A percentile compares a stretch with the other conserved stretches of the same genome.
Evolutionary conservation across 2,329 filamentous ascomycete genomes (phyloP).

Genomic region (Rhynchosporium agropyri): DNA sequence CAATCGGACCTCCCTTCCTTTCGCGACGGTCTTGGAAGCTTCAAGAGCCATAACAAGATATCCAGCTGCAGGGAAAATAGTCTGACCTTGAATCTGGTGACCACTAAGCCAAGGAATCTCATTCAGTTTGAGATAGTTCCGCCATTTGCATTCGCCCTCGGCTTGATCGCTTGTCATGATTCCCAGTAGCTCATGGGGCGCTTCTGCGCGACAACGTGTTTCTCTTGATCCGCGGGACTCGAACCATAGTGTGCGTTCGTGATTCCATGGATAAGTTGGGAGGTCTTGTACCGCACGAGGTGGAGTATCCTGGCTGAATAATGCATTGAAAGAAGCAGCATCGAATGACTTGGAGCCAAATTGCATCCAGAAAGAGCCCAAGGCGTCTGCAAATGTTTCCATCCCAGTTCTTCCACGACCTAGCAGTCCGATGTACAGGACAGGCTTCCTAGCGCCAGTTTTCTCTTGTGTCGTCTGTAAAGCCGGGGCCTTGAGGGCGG

Average conservation of each 20-base stretch:
- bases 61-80: constrained; percentile 50
- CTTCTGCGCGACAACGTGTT: constrained; percentile 4
- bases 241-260: constrained; percentile 24
- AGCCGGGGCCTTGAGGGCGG: constrained; percentile 41
- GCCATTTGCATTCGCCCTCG: constrained; percentile 23
- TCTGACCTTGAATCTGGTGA: constrained; percentile 45
- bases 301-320: background rate
- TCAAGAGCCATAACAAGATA: constrained; percentile 53
- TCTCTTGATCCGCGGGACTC: constrained; percentile 22
- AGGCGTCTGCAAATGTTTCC: constrained; percentile 26
- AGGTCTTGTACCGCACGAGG: constrained; percentile 10
- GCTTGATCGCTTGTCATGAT: constrained; percentile 8
- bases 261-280: constrained; percentile 31
- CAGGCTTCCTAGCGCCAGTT: background rate
- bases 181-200: constrained; percentile 27
- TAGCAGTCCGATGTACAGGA: constrained; percentile 25
- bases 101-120: constrained; percentile 50
- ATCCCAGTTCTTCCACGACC: constrained; percentile 24
- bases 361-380: constrained; percentile 34
- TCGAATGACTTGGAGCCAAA: constrained; percentile 32
- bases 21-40: constrained; percentile 39
- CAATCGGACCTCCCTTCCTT: constrained; percentile 37
- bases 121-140: constrained; percentile 25
- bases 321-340: background rate
- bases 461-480: constrained; percentile 25